Base-by-base conservation (phyloP, 805 yeast species). In the Candida methanosorbosa region DNA sequence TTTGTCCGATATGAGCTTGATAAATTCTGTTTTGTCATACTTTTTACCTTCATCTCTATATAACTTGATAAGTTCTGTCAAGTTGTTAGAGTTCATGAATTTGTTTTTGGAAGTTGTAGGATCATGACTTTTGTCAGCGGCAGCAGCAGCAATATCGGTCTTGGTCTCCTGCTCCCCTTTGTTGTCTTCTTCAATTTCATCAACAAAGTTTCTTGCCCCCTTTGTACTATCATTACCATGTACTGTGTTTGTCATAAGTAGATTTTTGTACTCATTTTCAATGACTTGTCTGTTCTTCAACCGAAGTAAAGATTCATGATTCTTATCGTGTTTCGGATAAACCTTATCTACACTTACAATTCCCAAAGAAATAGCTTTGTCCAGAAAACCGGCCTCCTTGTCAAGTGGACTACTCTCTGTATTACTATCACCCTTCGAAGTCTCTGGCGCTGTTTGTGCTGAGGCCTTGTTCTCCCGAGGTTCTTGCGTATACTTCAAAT, bases 241-340 rank as follows among this genome's bases (percentile, higher is more conserved):
- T n/a, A n/a, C n/a, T n/a, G n/a, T n/a, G n/a, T n/a, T n/a, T n/a
- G n/a, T n/a, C n/a, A n/a, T n/a, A 5, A 18, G 18, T 13, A 26
- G 9, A 32, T 14, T 7, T 4, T 31, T 13, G 20, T 25, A 32
- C 13, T 32, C 35, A 4, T 25, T n/a, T 12, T 32, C 22, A 5
- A 32, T 20, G 9, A 6, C 7, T 18, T 27, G 12, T 15, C 30
- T 27, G 5, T 18, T 27, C 11, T 17, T 20, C 17, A 33, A 15
- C 17, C 21, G 35, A 8, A 13, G 14, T 14, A 33, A 19, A 9
- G 35, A 26, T 17, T 26, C 35, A 18, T 33, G 35, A 19, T 33
- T n/a, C 14, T 26, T 4, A 14, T 27, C n/a, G 5, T 16, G 6
- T 18, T 26, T 22, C 4, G 11, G 9, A 6, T 15, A 3, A 11